Conservation (phyloP, 2,329 filamentous ascomycete species). For the Fusarium decemcellulare region DNA sequence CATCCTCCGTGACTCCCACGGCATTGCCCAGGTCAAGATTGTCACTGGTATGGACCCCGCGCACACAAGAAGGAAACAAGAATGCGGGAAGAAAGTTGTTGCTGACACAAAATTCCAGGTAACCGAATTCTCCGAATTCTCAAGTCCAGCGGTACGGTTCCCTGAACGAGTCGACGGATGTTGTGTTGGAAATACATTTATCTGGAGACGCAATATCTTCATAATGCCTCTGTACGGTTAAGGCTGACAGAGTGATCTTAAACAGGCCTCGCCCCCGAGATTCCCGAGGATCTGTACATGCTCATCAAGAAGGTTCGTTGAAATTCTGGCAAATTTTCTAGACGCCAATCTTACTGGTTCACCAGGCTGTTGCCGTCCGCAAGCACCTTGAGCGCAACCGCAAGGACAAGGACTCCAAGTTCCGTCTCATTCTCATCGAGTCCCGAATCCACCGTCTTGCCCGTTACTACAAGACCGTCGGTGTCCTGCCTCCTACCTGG, state of each 20-base stretch:
- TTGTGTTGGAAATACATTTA: constrained; percentile 48
- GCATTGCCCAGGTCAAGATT: constrained; percentile 97
- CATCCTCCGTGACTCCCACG: constrained; percentile 97
- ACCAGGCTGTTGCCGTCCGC: constrained; percentile 93
- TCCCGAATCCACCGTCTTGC: constrained; percentile 99
- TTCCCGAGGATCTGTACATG: constrained; percentile 99
- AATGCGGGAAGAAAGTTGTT: constrained; percentile 1
- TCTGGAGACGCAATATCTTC: constrained; percentile 44
- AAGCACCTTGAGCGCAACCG: constrained; percentile 99
- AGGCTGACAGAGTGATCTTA: constrained; percentile 91
- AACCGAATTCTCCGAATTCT: constrained; percentile 99
- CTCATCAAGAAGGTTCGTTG: constrained; percentile 96
- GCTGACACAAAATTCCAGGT: constrained; percentile 70
- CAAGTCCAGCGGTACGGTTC: constrained; percentile 92
- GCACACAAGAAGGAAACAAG: no score
- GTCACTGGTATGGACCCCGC: constrained; percentile 82
- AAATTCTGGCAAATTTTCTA: constrained; percentile 1
- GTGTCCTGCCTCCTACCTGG: constrained; percentile 91
- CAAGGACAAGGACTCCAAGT: constrained; percentile 99
- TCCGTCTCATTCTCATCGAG: constrained; percentile 99
- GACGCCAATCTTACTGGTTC: constrained; percentile 3
- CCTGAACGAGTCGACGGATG: constrained; percentile 49
- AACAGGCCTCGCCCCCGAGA: constrained; percentile 96
- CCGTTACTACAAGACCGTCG: constrained; percentile 99
- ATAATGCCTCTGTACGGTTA: constrained; percentile 88